A percentile compares a stretch with the other conserved stretches of the same genome.
phyloP scores from a whole-genome alignment of 2,329 filamentous ascomycete species.

The Aspergillus uvarum region DNA sequence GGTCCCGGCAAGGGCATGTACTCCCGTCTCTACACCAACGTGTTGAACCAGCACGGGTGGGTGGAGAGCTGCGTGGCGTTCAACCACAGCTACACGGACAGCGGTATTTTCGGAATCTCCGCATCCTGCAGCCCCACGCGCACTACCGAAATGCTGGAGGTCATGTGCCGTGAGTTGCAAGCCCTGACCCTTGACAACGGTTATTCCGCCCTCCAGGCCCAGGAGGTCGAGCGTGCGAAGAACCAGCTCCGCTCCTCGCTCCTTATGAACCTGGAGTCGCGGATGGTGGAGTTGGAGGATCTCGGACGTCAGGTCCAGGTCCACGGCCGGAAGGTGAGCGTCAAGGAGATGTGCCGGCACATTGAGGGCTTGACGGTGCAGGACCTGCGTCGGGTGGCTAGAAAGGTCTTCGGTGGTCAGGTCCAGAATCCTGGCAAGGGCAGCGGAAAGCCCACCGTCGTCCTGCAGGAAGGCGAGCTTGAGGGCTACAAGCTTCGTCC shows the following conservation, averaged over 20 bases:
- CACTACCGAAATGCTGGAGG: conserved; percentile 82
- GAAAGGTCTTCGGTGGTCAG: conserved; percentile 71
- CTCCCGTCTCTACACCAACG: conserved; percentile 93
- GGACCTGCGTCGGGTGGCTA: conserved; percentile 80
- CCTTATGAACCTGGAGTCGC: conserved; percentile 94
- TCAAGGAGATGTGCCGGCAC: conserved; percentile 85
- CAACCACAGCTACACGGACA: conserved; percentile 97
- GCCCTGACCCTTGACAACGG: conserved; percentile 74
- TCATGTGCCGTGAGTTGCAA: conserved; percentile 88
- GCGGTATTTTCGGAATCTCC: conserved; percentile 90
- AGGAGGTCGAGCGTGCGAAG: conserved; percentile 89
- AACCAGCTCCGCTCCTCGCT: conserved; percentile 89
- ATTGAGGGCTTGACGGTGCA: conserved; percentile 79
- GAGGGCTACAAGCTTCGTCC: conserved; percentile 66
- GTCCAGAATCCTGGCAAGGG: conserved; percentile 74
- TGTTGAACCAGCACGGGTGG: conserved; percentile 96
- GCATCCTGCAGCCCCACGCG: conserved; percentile 78
- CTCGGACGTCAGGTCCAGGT: conserved; percentile 93
- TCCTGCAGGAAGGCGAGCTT: conserved; percentile 85
- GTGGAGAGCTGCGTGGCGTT: conserved; percentile 94
- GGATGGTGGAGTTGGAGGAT: conserved; percentile 97
- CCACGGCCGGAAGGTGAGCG: conserved; percentile 88
- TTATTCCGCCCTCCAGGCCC: conserved; percentile 67
- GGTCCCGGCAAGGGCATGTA: conserved; percentile 99
- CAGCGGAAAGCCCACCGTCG: conserved; percentile 87